A percentile compares a stretch with the other conserved stretches of the same genome.
phyloP scores from a whole-genome alignment of 2,329 filamentous ascomycete genomes.

The Seiridium cupressi region DNA sequence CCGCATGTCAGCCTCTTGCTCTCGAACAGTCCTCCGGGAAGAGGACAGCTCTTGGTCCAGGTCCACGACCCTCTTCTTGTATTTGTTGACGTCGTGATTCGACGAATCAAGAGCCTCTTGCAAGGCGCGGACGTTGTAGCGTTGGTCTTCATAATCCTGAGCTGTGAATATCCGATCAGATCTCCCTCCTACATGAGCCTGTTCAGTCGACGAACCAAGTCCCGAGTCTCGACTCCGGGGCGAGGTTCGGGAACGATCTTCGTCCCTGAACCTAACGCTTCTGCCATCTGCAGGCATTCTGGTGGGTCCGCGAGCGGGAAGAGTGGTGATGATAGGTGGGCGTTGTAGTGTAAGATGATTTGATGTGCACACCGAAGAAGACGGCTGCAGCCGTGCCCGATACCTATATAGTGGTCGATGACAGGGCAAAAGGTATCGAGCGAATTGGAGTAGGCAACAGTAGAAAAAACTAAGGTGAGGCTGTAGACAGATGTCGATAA shows the following conservation, averaged over 20 bases:
- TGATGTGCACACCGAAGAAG: not conserved
- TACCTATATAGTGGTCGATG: not conserved
- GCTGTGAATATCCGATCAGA: conserved; percentile 22
- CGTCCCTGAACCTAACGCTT: conserved; percentile 6
- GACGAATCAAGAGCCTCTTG: conserved; percentile 22
- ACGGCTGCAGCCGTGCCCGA: conserved; percentile 3
- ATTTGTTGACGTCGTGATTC: conserved; percentile 19
- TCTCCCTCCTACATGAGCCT: conserved; percentile 23
- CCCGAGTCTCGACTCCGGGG: conserved; percentile 18
- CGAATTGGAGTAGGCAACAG: not conserved
- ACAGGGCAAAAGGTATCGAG: not conserved
- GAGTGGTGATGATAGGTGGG: not conserved
- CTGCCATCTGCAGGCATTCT: conserved; percentile 3
- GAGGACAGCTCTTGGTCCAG: conserved; percentile 16
- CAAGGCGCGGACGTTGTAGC: conserved; percentile 22
- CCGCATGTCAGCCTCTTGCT: conserved; percentile 7
- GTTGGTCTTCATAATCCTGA: conserved; percentile 20
- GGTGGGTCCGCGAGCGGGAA: not conserved
- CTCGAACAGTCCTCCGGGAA: conserved; percentile 11
- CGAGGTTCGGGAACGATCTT: not conserved
- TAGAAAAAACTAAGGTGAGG: not conserved
- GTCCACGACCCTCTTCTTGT: conserved; percentile 19
- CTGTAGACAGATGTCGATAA: conserved; percentile 7
- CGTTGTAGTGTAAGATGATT: not conserved
- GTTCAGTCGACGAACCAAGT: conserved; percentile 30